Evolutionary conservation across 441 rosid species (phyloP).

Genomic region (Biscutella laevigata): DNA sequence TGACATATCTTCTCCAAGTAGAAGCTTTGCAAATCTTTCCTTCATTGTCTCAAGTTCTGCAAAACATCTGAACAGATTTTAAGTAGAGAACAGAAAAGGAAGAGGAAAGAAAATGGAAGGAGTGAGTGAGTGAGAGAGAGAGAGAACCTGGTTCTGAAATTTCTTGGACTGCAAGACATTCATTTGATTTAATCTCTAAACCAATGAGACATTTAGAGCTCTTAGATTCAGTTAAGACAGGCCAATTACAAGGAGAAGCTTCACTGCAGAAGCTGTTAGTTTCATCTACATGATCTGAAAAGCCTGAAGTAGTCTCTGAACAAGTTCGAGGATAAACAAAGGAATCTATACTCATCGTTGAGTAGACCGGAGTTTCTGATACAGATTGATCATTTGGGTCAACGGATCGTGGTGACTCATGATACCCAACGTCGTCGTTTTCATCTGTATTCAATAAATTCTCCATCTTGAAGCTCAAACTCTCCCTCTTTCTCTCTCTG

Average conservation of each 20-base stretch:
- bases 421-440: conserved; percentile 43
- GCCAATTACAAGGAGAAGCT: conserved; percentile 66
- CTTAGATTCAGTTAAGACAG: conserved; percentile 29
- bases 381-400: conserved; percentile 46
- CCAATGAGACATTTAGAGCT: conserved; percentile 17
- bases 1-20: no score
- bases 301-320: conserved; percentile 51
- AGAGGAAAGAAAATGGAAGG: background rate
- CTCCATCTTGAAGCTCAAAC: conserved; percentile 19
- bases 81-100: background rate
- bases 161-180: conserved; percentile 20
- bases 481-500: conserved; percentile 5
- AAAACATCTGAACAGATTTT: background rate
- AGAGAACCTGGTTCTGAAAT: conserved; percentile 41
- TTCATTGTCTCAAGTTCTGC: conserved; percentile 55
- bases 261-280: conserved; percentile 48
- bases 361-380: conserved; percentile 49
- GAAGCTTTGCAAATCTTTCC: conserved; percentile 61
- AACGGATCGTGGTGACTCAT: conserved; percentile 43
- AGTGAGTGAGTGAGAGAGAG: background rate
- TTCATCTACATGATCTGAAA: conserved; percentile 58
- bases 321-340: conserved; percentile 49
- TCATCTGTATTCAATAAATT: conserved; percentile 35
- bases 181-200: conserved; percentile 9
- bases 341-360: conserved; percentile 61